Evolutionary conservation across 176 grass and related monocot species (phyloP).

Genomic region (Otatea glauca): DNA sequence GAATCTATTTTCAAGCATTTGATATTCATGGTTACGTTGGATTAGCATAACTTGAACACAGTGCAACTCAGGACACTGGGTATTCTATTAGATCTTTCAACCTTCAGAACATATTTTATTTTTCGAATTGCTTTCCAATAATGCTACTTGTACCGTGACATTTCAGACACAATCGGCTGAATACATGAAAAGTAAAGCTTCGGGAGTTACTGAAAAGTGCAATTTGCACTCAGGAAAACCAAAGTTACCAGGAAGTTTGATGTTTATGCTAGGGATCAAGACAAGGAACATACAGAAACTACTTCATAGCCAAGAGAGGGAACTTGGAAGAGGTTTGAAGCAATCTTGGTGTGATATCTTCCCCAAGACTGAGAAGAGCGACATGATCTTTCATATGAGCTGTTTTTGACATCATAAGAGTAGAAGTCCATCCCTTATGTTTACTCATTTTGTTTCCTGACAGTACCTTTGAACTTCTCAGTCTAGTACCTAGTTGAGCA

Average conservation of each 20-base stretch:
- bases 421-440: slow-evolving; percentile 20
- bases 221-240: slow-evolving; percentile 42
- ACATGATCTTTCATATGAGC: slow-evolving; percentile 4
- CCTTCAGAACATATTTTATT: neutral
- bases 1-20: neutral
- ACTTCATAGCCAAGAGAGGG: slow-evolving; percentile 45
- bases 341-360: slow-evolving; percentile 17
- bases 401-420: slow-evolving; percentile 10
- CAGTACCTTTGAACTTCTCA: neutral
- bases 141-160: slow-evolving; percentile 44
- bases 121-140: slow-evolving; percentile 1
- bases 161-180: slow-evolving; percentile 66
- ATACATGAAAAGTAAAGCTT: slow-evolving; percentile 82
- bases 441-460: slow-evolving; percentile 14
- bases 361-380: slow-evolving; percentile 15
- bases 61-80: neutral
- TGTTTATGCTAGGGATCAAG: slow-evolving; percentile 79
- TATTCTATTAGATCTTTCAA: slow-evolving; percentile 14
- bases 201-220: slow-evolving; percentile 20
- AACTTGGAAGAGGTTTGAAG: slow-evolving; percentile 26
- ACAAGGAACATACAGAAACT: slow-evolving; percentile 77
- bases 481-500: slow-evolving; percentile 12
- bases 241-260: slow-evolving; percentile 57
- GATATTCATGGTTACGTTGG: neutral
- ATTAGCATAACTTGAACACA: neutral